Base-by-base conservation (phyloP, 2,329 filamentous ascomycete species). In the Triangularia setosa region DNA sequence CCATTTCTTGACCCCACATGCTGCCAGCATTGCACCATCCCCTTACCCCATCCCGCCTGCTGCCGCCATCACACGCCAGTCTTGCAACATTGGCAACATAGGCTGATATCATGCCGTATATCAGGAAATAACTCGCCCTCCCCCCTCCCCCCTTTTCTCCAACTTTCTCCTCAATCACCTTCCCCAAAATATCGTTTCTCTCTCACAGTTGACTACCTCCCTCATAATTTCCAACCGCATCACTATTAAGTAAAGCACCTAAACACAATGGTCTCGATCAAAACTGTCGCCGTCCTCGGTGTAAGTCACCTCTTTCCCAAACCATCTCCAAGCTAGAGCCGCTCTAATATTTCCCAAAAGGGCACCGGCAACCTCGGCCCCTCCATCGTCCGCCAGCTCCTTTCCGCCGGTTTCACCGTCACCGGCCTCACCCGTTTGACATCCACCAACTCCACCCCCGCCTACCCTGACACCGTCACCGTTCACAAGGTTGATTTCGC, bases 351-450 rank as follows among this genome's bases (percentile, higher is more conserved):
- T 21, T 4, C n/a, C 9, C 16, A 21, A 23, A 28, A 78, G 76
- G 76, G 71, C 16, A 71, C 73, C 1, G 76, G 76, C 56, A 73
- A 70, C 62, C 68, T 78, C 18, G 76, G 76, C 40, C 65, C 61
- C 11, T 62, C 67, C 23, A 71, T 78, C 24, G 67, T 76, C 35
- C 23, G 61, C 30, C 73, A 71, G 30, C 73, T 78, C n/a, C 55
- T 77, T 25, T 62, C 69, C 3, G 70, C 71, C 6, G 74, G 73
- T 59, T 85, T 86, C 76, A 76, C 78, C 40, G 77, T 85, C 52
- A 83, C 83, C 18, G 76, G 83, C 12, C 75, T 87, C 30, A 81
- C 80, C 40, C 82, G 85, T 21, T 70, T 73, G 21, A 73, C 76
- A 44, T 84, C 82, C 4, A 70, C 69, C 7, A 70, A 73, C 27